phyloP scores from a whole-genome alignment of 331 rosid genomes.

The Quercus phellos region DNA sequence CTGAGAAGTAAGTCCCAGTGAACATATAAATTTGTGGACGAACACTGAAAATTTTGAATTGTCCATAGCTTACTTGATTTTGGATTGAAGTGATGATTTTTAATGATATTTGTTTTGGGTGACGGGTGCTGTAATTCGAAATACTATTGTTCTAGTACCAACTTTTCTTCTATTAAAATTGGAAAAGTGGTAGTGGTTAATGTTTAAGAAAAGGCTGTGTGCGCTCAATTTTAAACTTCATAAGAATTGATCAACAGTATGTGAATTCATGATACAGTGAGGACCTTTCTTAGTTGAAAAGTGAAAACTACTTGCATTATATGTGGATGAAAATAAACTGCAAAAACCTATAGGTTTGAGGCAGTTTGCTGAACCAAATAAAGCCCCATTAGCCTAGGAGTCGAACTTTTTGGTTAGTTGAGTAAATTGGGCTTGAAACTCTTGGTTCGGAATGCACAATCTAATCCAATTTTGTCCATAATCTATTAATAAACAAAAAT shows the following conservation, averaged over 20 bases:
- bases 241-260: background rate
- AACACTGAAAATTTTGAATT: background rate
- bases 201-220: background rate
- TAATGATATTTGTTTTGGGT: background rate
- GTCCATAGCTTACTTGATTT: background rate
- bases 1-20: constrained; percentile 16
- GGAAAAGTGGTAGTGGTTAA: background rate
- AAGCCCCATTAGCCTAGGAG: background rate
- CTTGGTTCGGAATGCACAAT: background rate
- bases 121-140: background rate
- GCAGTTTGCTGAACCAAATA: background rate
- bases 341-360: background rate
- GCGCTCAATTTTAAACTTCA: background rate
- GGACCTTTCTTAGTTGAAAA: background rate
- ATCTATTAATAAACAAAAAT: background rate
- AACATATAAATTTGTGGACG: constrained; percentile 10
- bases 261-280: background rate
- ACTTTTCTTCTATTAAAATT: background rate
- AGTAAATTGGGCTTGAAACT: too few species aligned
- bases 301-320: background rate
- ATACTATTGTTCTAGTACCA: background rate
- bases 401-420: background rate
- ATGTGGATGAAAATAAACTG: background rate
- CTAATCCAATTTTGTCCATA: too few species aligned
- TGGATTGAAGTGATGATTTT: background rate